These are phyloP conservation scores for Kwoniella pini DNA, from an alignment of 768 basidiomycete species.

Conservation along the genomic window DNA sequence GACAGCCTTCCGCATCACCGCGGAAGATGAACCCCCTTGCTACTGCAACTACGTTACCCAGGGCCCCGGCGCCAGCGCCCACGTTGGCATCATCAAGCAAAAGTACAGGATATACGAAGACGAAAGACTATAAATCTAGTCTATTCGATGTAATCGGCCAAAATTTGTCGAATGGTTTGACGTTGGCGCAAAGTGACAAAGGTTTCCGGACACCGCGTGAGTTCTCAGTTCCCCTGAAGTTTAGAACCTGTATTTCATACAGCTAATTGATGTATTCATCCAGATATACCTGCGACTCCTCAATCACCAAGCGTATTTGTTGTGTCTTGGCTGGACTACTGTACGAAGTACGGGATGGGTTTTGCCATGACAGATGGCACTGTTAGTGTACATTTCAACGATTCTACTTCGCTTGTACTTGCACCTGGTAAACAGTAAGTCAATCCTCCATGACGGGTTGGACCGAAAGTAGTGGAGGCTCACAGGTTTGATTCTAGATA, in stretches of 20 bases:
- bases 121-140: conserved; percentile 9
- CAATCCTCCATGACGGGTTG: no score
- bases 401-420: conserved; percentile 81
- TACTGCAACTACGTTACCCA: conserved; percentile 13
- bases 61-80: conserved; percentile 9
- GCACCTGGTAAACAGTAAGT: conserved; percentile 83
- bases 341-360: conserved; percentile 99
- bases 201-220: conserved; percentile 36
- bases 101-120: conserved; percentile 5
- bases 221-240: neutral
- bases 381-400: conserved; percentile 94
- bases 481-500: no score
- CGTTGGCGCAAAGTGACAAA: conserved; percentile 11
- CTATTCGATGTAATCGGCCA: conserved; percentile 32
- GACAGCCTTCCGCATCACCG: conserved; percentile 11
- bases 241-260: no score
- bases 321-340: conserved; percentile 98
- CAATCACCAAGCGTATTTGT: conserved; percentile 76
- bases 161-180: conserved; percentile 28
- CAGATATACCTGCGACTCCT: conserved; percentile 5
- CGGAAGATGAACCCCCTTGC: conserved; percentile 9
- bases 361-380: conserved; percentile 94
- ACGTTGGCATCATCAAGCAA: neutral
- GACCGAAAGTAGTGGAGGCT: no score
- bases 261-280: conserved; percentile 3